Percentiles rank a stretch among this genome's conserved stretches.
These are phyloP conservation scores for Fusarium sp. DNA, from an alignment of 2,329 filamentous ascomycete genomes.

Conservation along the genomic window DNA sequence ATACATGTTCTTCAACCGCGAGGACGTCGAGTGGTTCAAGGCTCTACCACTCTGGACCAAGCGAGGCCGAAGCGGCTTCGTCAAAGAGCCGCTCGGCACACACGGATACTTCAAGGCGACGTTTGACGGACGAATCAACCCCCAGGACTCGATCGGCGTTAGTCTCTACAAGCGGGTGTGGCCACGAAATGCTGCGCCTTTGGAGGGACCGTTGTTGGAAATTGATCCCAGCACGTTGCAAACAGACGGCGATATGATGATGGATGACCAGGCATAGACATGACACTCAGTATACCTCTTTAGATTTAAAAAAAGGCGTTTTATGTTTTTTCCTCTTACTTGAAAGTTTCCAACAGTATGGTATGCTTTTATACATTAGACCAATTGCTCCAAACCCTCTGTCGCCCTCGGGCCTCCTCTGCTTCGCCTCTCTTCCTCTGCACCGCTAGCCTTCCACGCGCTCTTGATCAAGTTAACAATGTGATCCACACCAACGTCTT, in stretches of 20 bases:
- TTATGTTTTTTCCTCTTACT: slow-evolving; percentile 20
- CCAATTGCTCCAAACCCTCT: slow-evolving; percentile 60
- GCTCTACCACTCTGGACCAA: slow-evolving; percentile 94
- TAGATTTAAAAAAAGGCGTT: slow-evolving; percentile 46
- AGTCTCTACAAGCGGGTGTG: slow-evolving; percentile 88
- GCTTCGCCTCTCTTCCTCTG: slow-evolving; percentile 65
- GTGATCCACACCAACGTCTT: slow-evolving; percentile 82
- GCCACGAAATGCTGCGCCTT: slow-evolving; percentile 71
- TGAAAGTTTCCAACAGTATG: slow-evolving; percentile 4
- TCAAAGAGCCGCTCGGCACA: slow-evolving; percentile 94
- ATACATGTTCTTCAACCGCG: slow-evolving; percentile 99
- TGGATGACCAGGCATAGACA: slow-evolving; percentile 47
- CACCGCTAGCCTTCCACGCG: slow-evolving; percentile 92
- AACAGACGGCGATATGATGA: slow-evolving; percentile 48
- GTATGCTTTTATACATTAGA: slow-evolving; percentile 15
- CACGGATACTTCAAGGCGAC: slow-evolving; percentile 99
- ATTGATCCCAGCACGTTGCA: slow-evolving; percentile 36
- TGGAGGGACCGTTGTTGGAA: slow-evolving; percentile 56
- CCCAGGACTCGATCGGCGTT: slow-evolving; percentile 91
- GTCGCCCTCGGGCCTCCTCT: slow-evolving; percentile 67
- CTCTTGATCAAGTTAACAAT: slow-evolving; percentile 89
- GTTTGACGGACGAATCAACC: slow-evolving; percentile 95
- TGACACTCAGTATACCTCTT: slow-evolving; percentile 43
- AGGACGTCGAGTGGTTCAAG: slow-evolving; percentile 98
- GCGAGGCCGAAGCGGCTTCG: slow-evolving; percentile 84